Evolutionary conservation across 805 yeast species (phyloP).

Genomic region (Zygotorulaspora danielsina): DNA sequence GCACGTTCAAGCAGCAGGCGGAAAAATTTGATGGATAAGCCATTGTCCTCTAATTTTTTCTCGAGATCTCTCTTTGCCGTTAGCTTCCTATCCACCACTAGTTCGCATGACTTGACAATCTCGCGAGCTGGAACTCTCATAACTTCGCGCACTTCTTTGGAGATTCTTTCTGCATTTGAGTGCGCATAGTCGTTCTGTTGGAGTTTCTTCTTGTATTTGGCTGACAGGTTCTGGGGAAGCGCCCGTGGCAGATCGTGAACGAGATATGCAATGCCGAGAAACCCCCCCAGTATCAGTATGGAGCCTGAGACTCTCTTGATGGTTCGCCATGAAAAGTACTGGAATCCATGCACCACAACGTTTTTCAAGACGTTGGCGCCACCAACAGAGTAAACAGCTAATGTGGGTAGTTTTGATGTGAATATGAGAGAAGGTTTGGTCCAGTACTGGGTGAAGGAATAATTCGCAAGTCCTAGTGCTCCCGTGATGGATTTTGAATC

Average conservation of each 20-base stretch:
- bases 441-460: constrained; percentile 30
- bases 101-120: constrained; percentile 41
- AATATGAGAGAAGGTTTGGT: constrained; percentile 33
- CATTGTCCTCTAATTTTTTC: constrained; percentile 21
- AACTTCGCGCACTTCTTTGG: constrained; percentile 79
- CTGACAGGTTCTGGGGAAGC: constrained; percentile 75
- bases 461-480: constrained; percentile 21
- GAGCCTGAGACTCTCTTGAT: constrained; percentile 53
- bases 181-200: constrained; percentile 72
- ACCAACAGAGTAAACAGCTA: constrained; percentile 35
- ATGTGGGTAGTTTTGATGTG: constrained; percentile 35
- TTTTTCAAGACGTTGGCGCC: constrained; percentile 40
- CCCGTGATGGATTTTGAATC: constrained; percentile 7
- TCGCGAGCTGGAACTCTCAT: constrained; percentile 78
- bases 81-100: constrained; percentile 28
- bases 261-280: constrained; percentile 56
- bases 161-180: constrained; percentile 67
- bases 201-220: constrained; percentile 61
- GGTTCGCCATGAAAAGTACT: constrained; percentile 35
- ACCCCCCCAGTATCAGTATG: constrained; percentile 44
- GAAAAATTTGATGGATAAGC: constrained; percentile 29
- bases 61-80: constrained; percentile 27
- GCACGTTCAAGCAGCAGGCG: constrained; percentile 24
- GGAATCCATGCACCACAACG: constrained; percentile 38
- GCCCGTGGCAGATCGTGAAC: constrained; percentile 84